Conservation (phyloP, 495 filamentous ascomycete species). For the Aspergillus cristatus region DNA sequence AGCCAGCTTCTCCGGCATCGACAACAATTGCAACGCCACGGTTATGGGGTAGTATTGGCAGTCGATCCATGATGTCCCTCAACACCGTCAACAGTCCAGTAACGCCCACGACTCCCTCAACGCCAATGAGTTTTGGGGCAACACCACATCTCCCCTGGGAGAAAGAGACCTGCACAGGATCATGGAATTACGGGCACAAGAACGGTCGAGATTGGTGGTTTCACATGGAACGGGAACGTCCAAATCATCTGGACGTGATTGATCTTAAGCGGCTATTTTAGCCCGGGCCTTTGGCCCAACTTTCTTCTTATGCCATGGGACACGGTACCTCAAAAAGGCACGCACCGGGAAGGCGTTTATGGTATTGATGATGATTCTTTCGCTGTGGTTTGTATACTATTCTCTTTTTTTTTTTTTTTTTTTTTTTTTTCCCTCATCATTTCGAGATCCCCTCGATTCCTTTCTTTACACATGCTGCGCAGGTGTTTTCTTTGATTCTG, state of each 20-base stretch:
- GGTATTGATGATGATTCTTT: conserved; percentile 3
- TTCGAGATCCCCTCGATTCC: background rate
- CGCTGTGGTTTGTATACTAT: conserved; percentile 1
- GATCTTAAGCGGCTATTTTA: conserved; percentile 32
- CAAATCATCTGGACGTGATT: conserved; percentile 29
- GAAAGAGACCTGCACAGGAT: conserved; percentile 38
- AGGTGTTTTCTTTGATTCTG: background rate
- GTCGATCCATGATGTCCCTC: conserved; percentile 19
- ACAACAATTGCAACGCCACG: conserved; percentile 24
- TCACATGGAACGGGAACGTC: conserved; percentile 41
- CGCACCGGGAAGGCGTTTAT: conserved; percentile 9
- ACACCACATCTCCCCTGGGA: conserved; percentile 31
- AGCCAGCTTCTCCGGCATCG: conserved; percentile 27
- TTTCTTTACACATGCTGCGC: background rate
- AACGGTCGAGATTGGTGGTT: conserved; percentile 42
- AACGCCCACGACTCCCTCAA: conserved; percentile 29
- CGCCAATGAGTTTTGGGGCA: conserved; percentile 22
- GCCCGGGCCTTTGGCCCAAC: too few relatives aligned
- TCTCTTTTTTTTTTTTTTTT: conserved; percentile 1
- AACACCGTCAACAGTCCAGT: conserved; percentile 18
- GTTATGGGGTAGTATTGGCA: conserved; percentile 30
- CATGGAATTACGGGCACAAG: conserved; percentile 37
- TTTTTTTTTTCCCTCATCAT: background rate
- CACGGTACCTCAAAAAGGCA: conserved; percentile 2
- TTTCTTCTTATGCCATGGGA: conserved; percentile 1